These are phyloP conservation scores for Neurospora tetrasperma DNA, from an alignment of 495 filamentous ascomycete species.

Conservation along the genomic window DNA sequence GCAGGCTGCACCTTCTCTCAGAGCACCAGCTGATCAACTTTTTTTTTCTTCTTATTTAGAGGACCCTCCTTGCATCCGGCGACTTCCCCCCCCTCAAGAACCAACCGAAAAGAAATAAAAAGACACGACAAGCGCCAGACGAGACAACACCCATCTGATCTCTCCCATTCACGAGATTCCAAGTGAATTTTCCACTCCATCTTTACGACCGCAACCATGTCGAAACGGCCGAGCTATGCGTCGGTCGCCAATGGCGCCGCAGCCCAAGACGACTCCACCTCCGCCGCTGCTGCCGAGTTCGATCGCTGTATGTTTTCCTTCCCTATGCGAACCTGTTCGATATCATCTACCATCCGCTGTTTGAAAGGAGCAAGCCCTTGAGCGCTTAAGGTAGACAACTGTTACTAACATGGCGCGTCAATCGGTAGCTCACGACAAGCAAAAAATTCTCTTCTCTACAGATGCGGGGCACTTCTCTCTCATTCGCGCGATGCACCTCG, in stretches of 20 bases:
- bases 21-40: neutral
- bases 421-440: slow-evolving; percentile 61
- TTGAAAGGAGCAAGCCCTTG: neutral
- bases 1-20: neutral
- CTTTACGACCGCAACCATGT: slow-evolving; percentile 25
- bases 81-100: neutral
- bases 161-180: neutral
- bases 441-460: slow-evolving; percentile 68
- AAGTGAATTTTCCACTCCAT: neutral
- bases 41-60: neutral
- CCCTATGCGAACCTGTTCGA: neutral
- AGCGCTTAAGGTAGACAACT: neutral
- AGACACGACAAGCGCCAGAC: neutral
- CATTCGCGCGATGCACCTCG: slow-evolving; percentile 77
- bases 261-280: slow-evolving; percentile 19
- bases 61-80: neutral
- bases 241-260: slow-evolving; percentile 29
- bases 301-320: slow-evolving; percentile 9
- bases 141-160: neutral
- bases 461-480: slow-evolving; percentile 63
- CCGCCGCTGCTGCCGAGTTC: neutral
- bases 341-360: neutral
- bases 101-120: neutral
- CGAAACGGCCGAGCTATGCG: slow-evolving; percentile 34
- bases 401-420: neutral